A percentile compares a stretch with the other conserved stretches of the same genome.
These are phyloP conservation scores for Solanum okadae DNA, from an alignment of 257 asterid genomes.

Conservation along the genomic window DNA sequence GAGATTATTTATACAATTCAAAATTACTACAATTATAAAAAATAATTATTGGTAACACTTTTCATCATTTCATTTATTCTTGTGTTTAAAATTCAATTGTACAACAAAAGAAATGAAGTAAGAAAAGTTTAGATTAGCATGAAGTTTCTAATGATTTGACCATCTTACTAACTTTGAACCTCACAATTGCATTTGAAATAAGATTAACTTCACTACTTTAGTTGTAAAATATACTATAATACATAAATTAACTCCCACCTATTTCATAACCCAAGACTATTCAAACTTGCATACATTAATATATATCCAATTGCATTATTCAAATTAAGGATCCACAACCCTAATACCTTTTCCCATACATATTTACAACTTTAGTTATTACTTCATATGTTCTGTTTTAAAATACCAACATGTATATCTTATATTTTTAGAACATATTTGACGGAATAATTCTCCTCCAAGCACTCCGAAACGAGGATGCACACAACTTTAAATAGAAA, in stretches of 20 bases:
- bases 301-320: background rate
- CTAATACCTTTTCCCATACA: background rate
- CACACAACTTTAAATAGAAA: background rate
- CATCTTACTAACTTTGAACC: background rate
- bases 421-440: too few species aligned
- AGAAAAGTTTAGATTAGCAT: background rate
- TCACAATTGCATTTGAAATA: background rate
- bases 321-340: background rate
- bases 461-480: background rate
- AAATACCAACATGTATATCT: background rate
- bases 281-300: background rate
- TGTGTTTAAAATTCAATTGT: background rate
- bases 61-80: background rate
- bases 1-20: background rate
- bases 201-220: background rate
- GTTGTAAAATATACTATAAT: background rate
- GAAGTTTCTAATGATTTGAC: background rate
- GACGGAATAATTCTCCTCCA: background rate
- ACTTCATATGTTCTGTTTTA: background rate
- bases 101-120: background rate
- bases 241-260: background rate
- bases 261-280: background rate
- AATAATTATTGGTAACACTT: background rate
- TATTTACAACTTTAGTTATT: background rate
- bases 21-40: background rate